Percentiles rank a stretch among this genome's conserved stretches.
Conservation (phyloP, 2,329 filamentous ascomycete genomes). For the Ceratocystis diversiconidia region DNA sequence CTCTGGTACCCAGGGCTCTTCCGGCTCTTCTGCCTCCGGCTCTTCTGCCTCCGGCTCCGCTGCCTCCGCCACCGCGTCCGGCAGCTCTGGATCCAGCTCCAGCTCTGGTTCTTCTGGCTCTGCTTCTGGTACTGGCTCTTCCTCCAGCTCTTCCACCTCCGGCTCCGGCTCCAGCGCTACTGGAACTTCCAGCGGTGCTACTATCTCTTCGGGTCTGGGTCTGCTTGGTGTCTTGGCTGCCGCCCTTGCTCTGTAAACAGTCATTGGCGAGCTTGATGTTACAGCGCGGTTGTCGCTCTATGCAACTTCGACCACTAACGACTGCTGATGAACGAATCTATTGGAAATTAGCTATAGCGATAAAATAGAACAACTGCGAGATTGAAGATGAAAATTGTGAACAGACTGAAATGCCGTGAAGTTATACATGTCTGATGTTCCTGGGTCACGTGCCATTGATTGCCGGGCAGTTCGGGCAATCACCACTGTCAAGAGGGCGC, state of each 20-base stretch:
- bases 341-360: slow-evolving; percentile 1
- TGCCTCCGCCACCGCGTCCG: slow-evolving; percentile 27
- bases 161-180: slow-evolving; percentile 22
- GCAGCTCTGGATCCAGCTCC: slow-evolving; percentile 22
- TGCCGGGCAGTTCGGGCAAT: background rate
- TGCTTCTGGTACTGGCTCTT: slow-evolving; percentile 18
- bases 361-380: background rate
- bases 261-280: background rate
- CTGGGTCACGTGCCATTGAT: background rate
- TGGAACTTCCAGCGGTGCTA: slow-evolving; percentile 19
- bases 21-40: slow-evolving; percentile 31
- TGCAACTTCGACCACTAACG: slow-evolving; percentile 9
- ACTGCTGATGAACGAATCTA: background rate
- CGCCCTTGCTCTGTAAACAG: slow-evolving; percentile 35
- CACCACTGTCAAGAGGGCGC: background rate
- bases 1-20: slow-evolving; percentile 27
- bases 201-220: slow-evolving; percentile 30
- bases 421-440: background rate
- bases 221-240: slow-evolving; percentile 36
- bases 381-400: background rate
- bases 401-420: background rate
- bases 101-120: slow-evolving; percentile 28
- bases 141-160: slow-evolving; percentile 20
- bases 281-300: background rate
- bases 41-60: slow-evolving; percentile 20